phyloP scores from a whole-genome alignment of 106 monocot genomes.

The Xerophyta viscosa region DNA sequence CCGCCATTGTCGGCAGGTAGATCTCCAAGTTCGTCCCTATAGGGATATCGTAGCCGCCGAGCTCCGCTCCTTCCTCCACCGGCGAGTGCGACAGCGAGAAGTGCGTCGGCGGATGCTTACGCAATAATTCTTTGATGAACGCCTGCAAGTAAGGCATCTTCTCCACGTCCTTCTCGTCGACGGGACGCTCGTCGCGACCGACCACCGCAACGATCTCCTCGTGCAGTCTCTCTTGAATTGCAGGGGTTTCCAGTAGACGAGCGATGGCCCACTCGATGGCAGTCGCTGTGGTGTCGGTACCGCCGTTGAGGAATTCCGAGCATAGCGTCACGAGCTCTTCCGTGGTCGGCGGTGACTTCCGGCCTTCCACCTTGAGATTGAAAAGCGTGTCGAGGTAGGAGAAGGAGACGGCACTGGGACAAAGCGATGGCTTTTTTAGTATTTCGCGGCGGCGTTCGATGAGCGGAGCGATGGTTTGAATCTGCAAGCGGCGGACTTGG shows the following conservation, averaged over 20 bases:
- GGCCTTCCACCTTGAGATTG: slow-evolving; percentile 65
- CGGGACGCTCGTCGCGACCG: slow-evolving; percentile 41
- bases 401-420: slow-evolving; percentile 29
- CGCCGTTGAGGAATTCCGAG: slow-evolving; percentile 86
- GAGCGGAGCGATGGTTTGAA: slow-evolving; percentile 39
- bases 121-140: slow-evolving; percentile 80
- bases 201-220: slow-evolving; percentile 40
- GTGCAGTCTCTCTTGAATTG: slow-evolving; percentile 42
- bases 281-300: slow-evolving; percentile 91
- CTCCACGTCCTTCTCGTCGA: slow-evolving; percentile 69
- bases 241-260: slow-evolving; percentile 55
- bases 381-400: slow-evolving; percentile 90
- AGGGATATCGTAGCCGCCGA: slow-evolving; percentile 78
- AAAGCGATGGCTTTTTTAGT: slow-evolving; percentile 13
- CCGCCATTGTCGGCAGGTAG: slow-evolving; percentile 60
- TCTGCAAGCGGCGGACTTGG: slow-evolving; percentile 38
- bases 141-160: slow-evolving; percentile 70
- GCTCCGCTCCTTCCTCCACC: slow-evolving; percentile 29
- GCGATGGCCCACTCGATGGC: slow-evolving; percentile 86
- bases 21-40: slow-evolving; percentile 54
- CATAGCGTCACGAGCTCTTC: slow-evolving; percentile 65
- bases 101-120: slow-evolving; percentile 81
- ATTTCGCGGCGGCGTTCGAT: slow-evolving; percentile 47
- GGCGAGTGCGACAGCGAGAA: slow-evolving; percentile 78
- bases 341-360: slow-evolving; percentile 29